A percentile compares a stretch with the other conserved stretches of the same genome.
Evolutionary conservation across 2,329 filamentous ascomycete species (phyloP).

Genomic region (Endothia cerciana): DNA sequence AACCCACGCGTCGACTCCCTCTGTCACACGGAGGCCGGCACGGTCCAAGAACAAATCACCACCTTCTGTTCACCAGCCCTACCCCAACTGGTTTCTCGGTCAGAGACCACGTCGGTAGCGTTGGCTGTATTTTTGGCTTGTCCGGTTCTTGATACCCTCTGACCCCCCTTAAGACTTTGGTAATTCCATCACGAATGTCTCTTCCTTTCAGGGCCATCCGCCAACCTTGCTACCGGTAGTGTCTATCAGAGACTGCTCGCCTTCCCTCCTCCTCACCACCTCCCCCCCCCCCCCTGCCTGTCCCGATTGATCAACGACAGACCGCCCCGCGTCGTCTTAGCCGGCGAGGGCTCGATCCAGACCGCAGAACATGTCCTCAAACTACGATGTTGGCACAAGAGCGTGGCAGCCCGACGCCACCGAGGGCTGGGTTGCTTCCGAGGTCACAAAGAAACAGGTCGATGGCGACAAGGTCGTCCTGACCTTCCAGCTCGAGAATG

Average conservation of each 20-base stretch:
- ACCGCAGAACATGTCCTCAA: conserved; percentile 73
- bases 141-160: conserved; percentile 23
- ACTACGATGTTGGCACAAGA: conserved; percentile 93
- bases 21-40: not conserved
- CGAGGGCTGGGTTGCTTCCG: conserved; percentile 96
- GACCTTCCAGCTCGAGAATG: conserved; percentile 88
- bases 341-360: conserved; percentile 19
- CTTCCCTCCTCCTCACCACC: conserved; percentile 2
- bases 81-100: conserved; percentile 11
- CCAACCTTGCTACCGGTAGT: conserved; percentile 31
- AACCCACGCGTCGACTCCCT: conserved; percentile 7
- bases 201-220: conserved; percentile 26
- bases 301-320: conserved; percentile 22
- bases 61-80: conserved; percentile 9
- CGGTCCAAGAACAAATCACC: not conserved
- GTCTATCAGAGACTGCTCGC: conserved; percentile 25
- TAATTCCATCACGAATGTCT: conserved; percentile 29
- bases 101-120: conserved; percentile 22
- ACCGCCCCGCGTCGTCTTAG: conserved; percentile 10
- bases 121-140: conserved; percentile 22
- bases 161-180: conserved; percentile 12
- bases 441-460: conserved; percentile 83
- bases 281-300: conserved; percentile 12
- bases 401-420: conserved; percentile 97
- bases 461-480: conserved; percentile 86